Evolutionary conservation across 2,329 filamentous ascomycete species (phyloP).

Genomic region (Nigrospora osmanthi): DNA sequence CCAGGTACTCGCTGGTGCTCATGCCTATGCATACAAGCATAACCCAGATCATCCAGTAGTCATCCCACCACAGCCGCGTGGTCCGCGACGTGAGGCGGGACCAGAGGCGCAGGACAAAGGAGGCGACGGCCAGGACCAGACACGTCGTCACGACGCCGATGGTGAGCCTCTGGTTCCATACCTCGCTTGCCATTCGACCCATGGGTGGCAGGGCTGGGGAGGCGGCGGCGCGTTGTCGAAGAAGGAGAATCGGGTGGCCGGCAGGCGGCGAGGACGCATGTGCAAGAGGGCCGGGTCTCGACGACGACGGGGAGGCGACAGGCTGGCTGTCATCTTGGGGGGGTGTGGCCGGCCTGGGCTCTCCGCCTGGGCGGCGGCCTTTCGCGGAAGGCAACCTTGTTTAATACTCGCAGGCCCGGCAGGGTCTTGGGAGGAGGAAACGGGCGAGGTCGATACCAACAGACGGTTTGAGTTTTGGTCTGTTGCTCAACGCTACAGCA

Average conservation of each 20-base stretch:
- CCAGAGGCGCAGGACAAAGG: slow-evolving; percentile 16
- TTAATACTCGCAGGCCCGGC: too few relatives aligned
- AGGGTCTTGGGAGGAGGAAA: too few relatives aligned
- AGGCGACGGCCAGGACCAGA: slow-evolving; percentile 13
- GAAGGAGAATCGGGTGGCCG: background rate
- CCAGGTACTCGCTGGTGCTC: slow-evolving; percentile 14
- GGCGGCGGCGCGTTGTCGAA: background rate
- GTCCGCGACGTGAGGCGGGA: slow-evolving; percentile 11
- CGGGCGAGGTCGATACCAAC: too few relatives aligned
- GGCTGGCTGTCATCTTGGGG: too few relatives aligned
- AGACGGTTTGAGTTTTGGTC: too few relatives aligned
- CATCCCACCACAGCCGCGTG: slow-evolving; percentile 19
- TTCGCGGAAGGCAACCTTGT: too few relatives aligned
- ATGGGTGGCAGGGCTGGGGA: background rate
- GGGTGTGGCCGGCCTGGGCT: too few relatives aligned
- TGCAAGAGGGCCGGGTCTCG: too few relatives aligned
- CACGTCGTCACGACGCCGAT: slow-evolving; percentile 17
- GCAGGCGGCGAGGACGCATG: background rate
- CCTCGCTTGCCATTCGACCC: background rate
- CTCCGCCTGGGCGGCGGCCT: too few relatives aligned
- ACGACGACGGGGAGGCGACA: too few relatives aligned
- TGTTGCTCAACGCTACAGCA: too few relatives aligned
- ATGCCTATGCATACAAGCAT: slow-evolving; percentile 16
- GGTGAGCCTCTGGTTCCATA: slow-evolving; percentile 14
- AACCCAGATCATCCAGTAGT: slow-evolving; percentile 19